phyloP scores from a whole-genome alignment of 164 flowering plant genomes.

The Berberis vulgaris region DNA sequence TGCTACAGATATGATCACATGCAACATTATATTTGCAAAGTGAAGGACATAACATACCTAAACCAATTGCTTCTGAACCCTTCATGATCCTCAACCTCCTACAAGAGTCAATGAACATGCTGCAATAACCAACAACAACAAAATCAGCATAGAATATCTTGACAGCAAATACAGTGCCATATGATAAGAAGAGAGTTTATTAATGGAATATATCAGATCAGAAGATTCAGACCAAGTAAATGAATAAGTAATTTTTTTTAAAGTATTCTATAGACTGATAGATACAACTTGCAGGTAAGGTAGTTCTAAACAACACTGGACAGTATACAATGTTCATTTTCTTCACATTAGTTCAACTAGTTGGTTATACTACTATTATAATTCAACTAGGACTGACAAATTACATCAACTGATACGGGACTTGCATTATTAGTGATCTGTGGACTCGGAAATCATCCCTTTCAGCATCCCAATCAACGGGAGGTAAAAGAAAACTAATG shows the following conservation, averaged over 20 bases:
- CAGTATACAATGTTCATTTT: not conserved
- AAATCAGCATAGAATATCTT: constrained; percentile 5
- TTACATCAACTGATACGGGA: too few relatives aligned
- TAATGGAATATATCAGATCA: constrained; percentile 7
- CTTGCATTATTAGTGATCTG: too few relatives aligned
- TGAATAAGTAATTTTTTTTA: not conserved
- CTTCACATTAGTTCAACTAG: not conserved
- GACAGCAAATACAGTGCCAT: constrained; percentile 8
- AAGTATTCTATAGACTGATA: constrained; percentile 5
- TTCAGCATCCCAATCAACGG: too few relatives aligned
- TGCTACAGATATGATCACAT: constrained; percentile 3
- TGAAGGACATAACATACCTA: constrained; percentile 30
- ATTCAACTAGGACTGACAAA: too few relatives aligned
- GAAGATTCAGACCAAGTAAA: constrained; percentile 7
- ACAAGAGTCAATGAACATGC: constrained; percentile 10
- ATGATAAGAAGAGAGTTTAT: not conserved
- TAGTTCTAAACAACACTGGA: not conserved
- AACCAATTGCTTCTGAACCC: constrained; percentile 28
- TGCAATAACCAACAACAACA: constrained; percentile 5
- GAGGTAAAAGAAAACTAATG: too few relatives aligned
- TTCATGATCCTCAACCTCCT: constrained; percentile 11
- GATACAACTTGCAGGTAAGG: constrained; percentile 4
- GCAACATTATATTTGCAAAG: not conserved
- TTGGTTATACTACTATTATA: too few relatives aligned
- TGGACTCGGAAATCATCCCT: too few relatives aligned